Evolutionary conservation across 2,329 filamentous ascomycete genomes (phyloP).

Genomic region (Plenodomus lindquistii): DNA sequence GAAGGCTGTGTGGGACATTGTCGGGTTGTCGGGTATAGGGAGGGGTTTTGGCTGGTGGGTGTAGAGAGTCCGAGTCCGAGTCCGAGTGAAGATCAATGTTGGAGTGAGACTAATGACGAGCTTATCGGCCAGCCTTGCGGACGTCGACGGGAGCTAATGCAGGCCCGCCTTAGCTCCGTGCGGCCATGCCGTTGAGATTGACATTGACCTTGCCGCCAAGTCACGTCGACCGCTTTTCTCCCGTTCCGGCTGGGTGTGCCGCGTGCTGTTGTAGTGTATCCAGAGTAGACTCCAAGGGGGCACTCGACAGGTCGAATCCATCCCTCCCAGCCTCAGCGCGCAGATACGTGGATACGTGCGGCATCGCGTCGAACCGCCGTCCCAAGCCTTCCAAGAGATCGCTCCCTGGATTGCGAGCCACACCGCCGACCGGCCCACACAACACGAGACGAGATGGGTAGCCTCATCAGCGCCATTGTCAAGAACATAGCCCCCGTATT

Average conservation of each 20-base stretch:
- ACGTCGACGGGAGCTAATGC: background rate
- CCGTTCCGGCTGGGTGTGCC: no score
- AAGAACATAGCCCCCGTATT: constrained; percentile 45
- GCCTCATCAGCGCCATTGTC: constrained; percentile 41
- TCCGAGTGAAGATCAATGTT: background rate
- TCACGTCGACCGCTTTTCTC: background rate
- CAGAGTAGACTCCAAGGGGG: no score
- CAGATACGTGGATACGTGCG: no score
- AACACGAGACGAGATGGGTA: constrained; percentile 28
- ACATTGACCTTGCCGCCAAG: background rate
- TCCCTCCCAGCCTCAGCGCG: background rate
- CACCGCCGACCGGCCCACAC: constrained; percentile 3
- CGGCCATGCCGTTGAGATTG: background rate
- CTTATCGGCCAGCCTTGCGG: background rate
- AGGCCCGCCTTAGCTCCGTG: background rate
- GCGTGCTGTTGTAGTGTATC: background rate
- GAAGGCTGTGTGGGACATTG: constrained; percentile 58
- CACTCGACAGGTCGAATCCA: background rate
- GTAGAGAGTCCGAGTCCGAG: no score
- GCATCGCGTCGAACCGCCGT: no score
- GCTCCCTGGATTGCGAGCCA: constrained; percentile 3
- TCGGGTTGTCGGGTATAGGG: background rate
- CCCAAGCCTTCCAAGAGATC: constrained; percentile 1
- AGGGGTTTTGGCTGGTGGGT: constrained; percentile 2
- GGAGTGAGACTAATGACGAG: no score